Conservation (phyloP, 2,329 filamentous ascomycete species). For the Diaporthe sp. region DNA sequence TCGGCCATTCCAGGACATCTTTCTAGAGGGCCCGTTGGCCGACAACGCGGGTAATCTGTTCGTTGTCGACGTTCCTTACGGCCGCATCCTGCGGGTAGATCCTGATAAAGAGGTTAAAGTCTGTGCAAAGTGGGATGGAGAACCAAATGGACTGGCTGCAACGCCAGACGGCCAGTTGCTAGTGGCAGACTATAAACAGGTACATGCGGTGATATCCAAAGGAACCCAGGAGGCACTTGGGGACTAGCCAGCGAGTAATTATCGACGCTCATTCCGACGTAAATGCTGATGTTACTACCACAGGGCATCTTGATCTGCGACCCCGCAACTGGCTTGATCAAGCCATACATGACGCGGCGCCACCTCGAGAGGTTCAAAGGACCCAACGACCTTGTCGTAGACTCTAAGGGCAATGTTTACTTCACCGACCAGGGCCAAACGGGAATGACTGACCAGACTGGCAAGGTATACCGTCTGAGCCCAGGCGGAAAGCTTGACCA, state of each 20-base stretch:
- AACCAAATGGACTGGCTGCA: background rate
- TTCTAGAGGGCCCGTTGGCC: background rate
- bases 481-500: background rate
- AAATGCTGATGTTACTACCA: background rate
- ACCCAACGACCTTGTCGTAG: constrained; percentile 5
- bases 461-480: constrained; percentile 3
- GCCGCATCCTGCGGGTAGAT: background rate
- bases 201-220: background rate
- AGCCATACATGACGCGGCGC: background rate
- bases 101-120: background rate
- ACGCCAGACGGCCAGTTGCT: background rate
- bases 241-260: background rate
- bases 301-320: background rate
- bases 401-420: background rate
- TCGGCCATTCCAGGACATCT: constrained; percentile 12
- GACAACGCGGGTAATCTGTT: constrained; percentile 9
- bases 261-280: background rate
- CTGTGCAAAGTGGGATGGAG: constrained; percentile 3
- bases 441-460: constrained; percentile 2
- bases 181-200: constrained; percentile 13
- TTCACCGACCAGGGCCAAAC: constrained; percentile 18
- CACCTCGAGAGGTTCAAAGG: constrained; percentile 20
- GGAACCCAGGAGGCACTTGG: fast-evolving
- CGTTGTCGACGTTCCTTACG: background rate
- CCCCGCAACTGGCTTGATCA: background rate